These are phyloP conservation scores for Scedosporium aurantiacum DNA, from an alignment of 2,329 filamentous ascomycete species.

Conservation along the genomic window DNA sequence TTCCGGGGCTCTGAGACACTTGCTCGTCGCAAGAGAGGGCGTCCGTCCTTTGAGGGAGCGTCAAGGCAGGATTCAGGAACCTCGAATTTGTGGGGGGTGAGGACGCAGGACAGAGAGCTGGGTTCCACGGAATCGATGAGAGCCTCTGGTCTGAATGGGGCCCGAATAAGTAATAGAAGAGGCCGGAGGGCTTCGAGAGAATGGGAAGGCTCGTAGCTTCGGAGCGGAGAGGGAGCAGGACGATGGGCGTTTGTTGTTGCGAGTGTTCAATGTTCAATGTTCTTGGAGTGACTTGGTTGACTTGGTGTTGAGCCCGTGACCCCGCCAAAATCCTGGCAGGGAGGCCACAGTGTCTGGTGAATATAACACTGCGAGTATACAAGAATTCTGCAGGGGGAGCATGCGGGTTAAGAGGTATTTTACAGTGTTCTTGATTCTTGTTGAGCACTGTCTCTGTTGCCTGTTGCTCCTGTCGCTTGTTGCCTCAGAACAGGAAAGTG, in stretches of 20 bases:
- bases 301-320: background rate
- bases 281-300: background rate
- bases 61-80: background rate
- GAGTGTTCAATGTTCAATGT: background rate
- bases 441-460: background rate
- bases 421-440: background rate
- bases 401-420: background rate
- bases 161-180: background rate
- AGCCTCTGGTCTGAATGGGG: background rate
- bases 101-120: background rate
- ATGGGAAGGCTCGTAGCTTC: background rate
- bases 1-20: constrained; percentile 1
- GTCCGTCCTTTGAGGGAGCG: background rate
- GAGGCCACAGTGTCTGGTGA: background rate
- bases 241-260: background rate
- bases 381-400: background rate
- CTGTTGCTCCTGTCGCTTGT: background rate
- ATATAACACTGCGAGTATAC: background rate
- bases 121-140: background rate
- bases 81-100: background rate
- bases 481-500: background rate
- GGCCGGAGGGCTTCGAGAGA: background rate
- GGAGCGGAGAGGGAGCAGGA: background rate
- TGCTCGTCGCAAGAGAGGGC: background rate
- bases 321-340: background rate